A percentile compares a stretch with the other conserved stretches of the same genome.
phyloP scores from a whole-genome alignment of 169 alveolate genomes.

The Plasmodium adleri region DNA sequence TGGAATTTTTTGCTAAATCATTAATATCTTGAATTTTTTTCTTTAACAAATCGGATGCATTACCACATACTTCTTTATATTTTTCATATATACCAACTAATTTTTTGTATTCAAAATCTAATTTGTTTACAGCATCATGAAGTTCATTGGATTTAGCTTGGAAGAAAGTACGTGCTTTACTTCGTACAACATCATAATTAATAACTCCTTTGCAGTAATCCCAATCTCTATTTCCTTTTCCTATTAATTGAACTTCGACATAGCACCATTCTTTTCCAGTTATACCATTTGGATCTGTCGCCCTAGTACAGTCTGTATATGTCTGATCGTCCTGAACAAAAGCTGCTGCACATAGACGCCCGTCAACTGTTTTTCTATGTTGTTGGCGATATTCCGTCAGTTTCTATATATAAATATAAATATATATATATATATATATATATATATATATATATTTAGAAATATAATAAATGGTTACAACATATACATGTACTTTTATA shows the following conservation, averaged over 20 bases:
- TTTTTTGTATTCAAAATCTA: slow-evolving; percentile 47
- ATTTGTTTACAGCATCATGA: slow-evolving; percentile 43
- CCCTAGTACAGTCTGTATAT: slow-evolving; percentile 92
- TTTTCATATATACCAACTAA: slow-evolving; percentile 68
- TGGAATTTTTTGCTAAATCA: slow-evolving; percentile 78
- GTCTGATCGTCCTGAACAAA: slow-evolving; percentile 92
- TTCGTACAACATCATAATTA: slow-evolving; percentile 85
- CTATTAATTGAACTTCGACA: slow-evolving; percentile 92
- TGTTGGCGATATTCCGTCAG: slow-evolving; percentile 93
- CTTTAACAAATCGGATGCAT: slow-evolving; percentile 79
- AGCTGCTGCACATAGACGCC: slow-evolving; percentile 93
- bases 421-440: slow-evolving; percentile 9
- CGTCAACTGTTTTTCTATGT: slow-evolving; percentile 92
- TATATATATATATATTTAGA: neutral
- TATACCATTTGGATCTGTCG: slow-evolving; percentile 92
- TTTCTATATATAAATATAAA: slow-evolving; percentile 77
- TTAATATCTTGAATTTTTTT: slow-evolving; percentile 81
- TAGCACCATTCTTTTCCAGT: slow-evolving; percentile 93
- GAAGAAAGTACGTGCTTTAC: slow-evolving; percentile 81
- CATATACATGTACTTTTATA: neutral
- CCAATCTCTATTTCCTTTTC: slow-evolving; percentile 93
- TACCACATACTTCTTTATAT: slow-evolving; percentile 77
- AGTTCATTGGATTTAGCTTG: slow-evolving; percentile 65
- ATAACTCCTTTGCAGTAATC: slow-evolving; percentile 90
- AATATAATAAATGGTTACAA: slow-evolving; percentile 6